Evolutionary conservation across 768 basidiomycete species (phyloP).

Genomic region (Boletus bicolor): DNA sequence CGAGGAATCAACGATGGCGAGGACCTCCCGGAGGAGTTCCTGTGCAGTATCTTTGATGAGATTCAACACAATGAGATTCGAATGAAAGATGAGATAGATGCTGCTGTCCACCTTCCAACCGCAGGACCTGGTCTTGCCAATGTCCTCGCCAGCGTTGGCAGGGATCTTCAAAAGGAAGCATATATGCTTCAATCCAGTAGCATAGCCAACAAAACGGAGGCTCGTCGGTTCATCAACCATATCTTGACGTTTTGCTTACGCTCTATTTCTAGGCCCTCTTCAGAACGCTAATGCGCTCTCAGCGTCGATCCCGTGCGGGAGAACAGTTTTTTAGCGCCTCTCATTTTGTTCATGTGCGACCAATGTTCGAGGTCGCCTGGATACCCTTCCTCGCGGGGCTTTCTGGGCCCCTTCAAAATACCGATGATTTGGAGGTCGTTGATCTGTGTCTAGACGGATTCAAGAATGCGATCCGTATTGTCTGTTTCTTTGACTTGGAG

Average conservation of each 20-base stretch:
- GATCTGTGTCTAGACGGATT: slow-evolving; percentile 93
- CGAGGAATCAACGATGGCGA: slow-evolving; percentile 91
- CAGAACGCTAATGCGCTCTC: slow-evolving; percentile 86
- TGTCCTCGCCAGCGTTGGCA: slow-evolving; percentile 83
- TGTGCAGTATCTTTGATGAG: slow-evolving; percentile 81
- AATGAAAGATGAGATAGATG: slow-evolving; percentile 97
- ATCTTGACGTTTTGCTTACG: background rate
- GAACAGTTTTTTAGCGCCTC: slow-evolving; percentile 97
- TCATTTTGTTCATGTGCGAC: slow-evolving; percentile 92
- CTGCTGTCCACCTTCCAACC: slow-evolving; percentile 37
- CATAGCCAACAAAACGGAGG: slow-evolving; percentile 97
- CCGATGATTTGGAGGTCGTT: slow-evolving; percentile 90
- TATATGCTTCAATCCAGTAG: slow-evolving; percentile 94
- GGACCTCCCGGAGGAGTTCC: slow-evolving; percentile 83
- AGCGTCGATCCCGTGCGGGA: slow-evolving; percentile 72
- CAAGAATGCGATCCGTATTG: slow-evolving; percentile 94
- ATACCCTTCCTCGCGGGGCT: slow-evolving; percentile 96
- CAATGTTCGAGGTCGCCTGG: slow-evolving; percentile 99
- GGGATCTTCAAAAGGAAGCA: slow-evolving; percentile 94
- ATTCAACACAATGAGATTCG: slow-evolving; percentile 91
- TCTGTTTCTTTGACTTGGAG: slow-evolving; percentile 96
- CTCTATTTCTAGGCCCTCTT: slow-evolving; percentile 69
- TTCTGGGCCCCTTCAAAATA: slow-evolving; percentile 91
- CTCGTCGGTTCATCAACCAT: slow-evolving; percentile 27
- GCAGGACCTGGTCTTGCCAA: slow-evolving; percentile 72